Conservation (phyloP, 305 asterid genomes). For the Plantago lanceolata region DNA sequence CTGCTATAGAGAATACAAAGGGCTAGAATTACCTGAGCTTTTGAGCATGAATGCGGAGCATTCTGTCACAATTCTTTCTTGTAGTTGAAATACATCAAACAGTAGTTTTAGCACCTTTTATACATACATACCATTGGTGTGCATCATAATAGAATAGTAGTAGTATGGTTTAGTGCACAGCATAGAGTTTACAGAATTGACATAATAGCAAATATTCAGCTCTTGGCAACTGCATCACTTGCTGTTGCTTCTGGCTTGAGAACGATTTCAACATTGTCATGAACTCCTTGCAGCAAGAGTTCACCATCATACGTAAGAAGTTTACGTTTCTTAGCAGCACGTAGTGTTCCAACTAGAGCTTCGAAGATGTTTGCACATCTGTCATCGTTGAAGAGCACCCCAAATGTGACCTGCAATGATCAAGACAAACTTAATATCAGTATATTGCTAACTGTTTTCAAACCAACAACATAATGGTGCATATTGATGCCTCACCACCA, state of each 20-base stretch:
- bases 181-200: not conserved
- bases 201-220: conserved; percentile 12
- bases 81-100: conserved; percentile 8
- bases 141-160: conserved; percentile 12
- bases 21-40: no score
- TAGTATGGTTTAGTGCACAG: not conserved
- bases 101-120: conserved; percentile 2
- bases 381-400: conserved; percentile 82
- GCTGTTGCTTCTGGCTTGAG: conserved; percentile 57
- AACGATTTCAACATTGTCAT: conserved; percentile 75
- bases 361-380: conserved; percentile 94
- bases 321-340: conserved; percentile 90
- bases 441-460: not conserved
- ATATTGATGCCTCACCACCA: not conserved
- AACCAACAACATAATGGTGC: not conserved
- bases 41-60: not conserved
- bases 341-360: conserved; percentile 93
- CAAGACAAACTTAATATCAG: conserved; percentile 3
- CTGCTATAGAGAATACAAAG: no score
- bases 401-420: conserved; percentile 74
- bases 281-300: conserved; percentile 88
- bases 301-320: conserved; percentile 81
- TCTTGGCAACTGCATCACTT: conserved; percentile 30
- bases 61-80: not conserved
- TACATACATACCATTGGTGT: conserved; percentile 12